Conservation (phyloP, 148 eudicot genomes). For the Spergularia marina region DNA sequence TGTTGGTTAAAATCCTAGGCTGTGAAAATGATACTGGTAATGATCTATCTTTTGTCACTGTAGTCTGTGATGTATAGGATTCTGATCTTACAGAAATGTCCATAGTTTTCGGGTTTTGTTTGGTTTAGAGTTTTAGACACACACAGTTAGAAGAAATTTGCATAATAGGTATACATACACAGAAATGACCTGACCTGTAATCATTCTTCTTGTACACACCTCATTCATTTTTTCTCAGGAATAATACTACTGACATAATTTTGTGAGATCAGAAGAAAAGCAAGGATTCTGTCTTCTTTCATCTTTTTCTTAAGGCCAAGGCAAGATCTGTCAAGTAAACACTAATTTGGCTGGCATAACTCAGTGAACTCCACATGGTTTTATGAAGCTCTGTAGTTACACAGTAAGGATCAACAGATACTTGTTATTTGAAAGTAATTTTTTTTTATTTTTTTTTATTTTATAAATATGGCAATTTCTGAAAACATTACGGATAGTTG, state of each 20-base stretch:
- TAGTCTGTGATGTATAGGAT: constrained; percentile 29
- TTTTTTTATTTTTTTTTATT: too few species aligned
- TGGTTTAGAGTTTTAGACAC: background rate
- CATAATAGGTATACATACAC: constrained; percentile 22
- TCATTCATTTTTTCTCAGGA: constrained; percentile 20
- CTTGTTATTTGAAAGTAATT: too few species aligned
- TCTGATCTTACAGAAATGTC: constrained; percentile 12
- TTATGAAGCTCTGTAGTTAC: too few species aligned
- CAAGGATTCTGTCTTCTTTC: too few species aligned
- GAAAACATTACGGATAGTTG: too few species aligned
- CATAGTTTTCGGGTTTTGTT: constrained; percentile 12
- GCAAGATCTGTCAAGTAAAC: too few species aligned
- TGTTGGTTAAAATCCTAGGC: constrained; percentile 51
- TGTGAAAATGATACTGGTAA: constrained; percentile 16
- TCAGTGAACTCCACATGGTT: too few species aligned
- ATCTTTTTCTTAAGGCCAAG: too few species aligned
- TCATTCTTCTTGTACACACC: constrained; percentile 37
- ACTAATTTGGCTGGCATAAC: too few species aligned
- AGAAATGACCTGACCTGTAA: constrained; percentile 17
- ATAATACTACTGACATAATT: constrained; percentile 21
- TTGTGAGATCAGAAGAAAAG: background rate
- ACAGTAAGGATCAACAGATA: too few species aligned
- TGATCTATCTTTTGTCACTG: constrained; percentile 14
- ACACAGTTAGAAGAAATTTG: constrained; percentile 8
- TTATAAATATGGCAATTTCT: too few species aligned